phyloP scores from a whole-genome alignment of 257 asterid species.

The Phtheirospermum japonicum region DNA sequence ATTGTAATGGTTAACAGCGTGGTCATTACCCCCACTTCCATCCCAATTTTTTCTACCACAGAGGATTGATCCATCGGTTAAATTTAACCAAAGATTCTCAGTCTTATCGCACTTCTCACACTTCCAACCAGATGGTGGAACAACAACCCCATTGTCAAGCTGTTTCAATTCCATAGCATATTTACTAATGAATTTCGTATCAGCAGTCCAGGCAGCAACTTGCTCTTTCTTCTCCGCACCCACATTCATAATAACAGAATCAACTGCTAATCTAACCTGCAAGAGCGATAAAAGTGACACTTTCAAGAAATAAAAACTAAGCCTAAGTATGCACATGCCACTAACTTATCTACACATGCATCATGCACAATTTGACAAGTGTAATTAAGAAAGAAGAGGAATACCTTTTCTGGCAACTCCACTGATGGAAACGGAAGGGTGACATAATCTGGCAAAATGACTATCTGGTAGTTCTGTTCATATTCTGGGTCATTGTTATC shows the following conservation, averaged over 20 bases:
- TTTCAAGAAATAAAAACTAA: not conserved
- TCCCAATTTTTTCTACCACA: conserved; percentile 96
- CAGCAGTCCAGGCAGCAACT: conserved; percentile 94
- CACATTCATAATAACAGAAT: conserved; percentile 68
- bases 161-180: conserved; percentile 80
- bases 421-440: conserved; percentile 93
- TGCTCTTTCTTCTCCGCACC: conserved; percentile 96
- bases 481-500: conserved; percentile 74
- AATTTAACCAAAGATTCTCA: conserved; percentile 93
- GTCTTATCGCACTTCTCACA: conserved; percentile 91
- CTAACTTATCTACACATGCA: conserved; percentile 13
- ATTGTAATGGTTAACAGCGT: conserved; percentile 78
- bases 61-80: conserved; percentile 86
- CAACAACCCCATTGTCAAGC: conserved; percentile 76
- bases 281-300: conserved; percentile 23
- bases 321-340: not conserved
- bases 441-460: conserved; percentile 70
- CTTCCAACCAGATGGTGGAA: conserved; percentile 95
- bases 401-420: conserved; percentile 94
- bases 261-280: conserved; percentile 94
- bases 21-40: conserved; percentile 96
- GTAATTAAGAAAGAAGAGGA: conserved; percentile 1
- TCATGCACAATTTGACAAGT: conserved; percentile 11
- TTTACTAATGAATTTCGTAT: conserved; percentile 64
- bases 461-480: conserved; percentile 68